Conservation (phyloP, 1,284 basidiomycete species). For the Afroboletus lepidellus region DNA sequence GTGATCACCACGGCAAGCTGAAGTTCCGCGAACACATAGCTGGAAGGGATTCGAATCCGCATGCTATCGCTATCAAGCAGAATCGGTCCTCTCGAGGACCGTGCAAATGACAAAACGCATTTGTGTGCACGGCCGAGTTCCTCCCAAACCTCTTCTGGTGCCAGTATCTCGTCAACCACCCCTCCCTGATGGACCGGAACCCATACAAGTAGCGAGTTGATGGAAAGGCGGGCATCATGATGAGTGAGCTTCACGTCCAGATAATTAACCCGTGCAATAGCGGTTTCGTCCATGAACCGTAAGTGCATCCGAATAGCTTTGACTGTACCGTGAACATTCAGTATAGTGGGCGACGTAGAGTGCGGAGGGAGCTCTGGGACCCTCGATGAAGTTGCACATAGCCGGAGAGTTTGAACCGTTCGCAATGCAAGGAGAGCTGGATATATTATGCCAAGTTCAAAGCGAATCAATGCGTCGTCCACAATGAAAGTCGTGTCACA, state of each 20-base stretch:
- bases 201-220: slow-evolving; percentile 44
- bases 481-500: slow-evolving; percentile 25
- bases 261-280: slow-evolving; percentile 48
- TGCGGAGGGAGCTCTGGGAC: slow-evolving; percentile 11
- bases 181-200: slow-evolving; percentile 37
- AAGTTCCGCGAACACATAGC: slow-evolving; percentile 74
- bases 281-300: slow-evolving; percentile 46
- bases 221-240: slow-evolving; percentile 28
- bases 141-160: slow-evolving; percentile 61
- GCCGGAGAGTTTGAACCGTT: slow-evolving; percentile 47
- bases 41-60: slow-evolving; percentile 77
- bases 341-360: slow-evolving; percentile 13
- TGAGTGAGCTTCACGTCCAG: slow-evolving; percentile 32
- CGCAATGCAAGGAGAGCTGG: slow-evolving; percentile 66
- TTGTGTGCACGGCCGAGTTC: slow-evolving; percentile 69
- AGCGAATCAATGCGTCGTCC: slow-evolving; percentile 43
- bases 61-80: slow-evolving; percentile 63
- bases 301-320: slow-evolving; percentile 47
- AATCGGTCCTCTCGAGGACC: slow-evolving; percentile 37
- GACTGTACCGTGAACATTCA: slow-evolving; percentile 37
- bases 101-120: slow-evolving; percentile 47
- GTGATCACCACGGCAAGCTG: slow-evolving; percentile 66
- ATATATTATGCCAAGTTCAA: slow-evolving; percentile 75
- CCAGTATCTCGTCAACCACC: slow-evolving; percentile 28
- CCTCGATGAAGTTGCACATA: slow-evolving; percentile 31